Evolutionary conservation across 176 grass and related monocot genomes (phyloP), one percentile per base, ranked within the genome.

Genomic region (Puya raimondii): DNA sequence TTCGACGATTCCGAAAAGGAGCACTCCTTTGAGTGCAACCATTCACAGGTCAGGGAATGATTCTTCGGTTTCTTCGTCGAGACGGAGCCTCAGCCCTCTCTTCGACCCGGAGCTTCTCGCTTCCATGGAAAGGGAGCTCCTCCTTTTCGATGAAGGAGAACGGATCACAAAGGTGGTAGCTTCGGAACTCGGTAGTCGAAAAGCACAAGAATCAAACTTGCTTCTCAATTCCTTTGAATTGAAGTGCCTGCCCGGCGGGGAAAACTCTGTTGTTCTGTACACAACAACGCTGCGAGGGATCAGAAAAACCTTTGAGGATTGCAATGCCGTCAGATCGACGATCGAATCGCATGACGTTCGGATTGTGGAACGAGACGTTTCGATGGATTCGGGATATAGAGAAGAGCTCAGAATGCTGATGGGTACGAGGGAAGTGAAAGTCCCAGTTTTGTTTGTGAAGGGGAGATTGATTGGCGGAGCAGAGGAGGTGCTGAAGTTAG

Each of bases 311-410:
- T 84, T 84, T 70, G 83, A 88, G 80, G 85, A 91, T 64, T 88
- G 92, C 75, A 78, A 83, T 64, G 64, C 80, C 49, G 88, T 86
- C 64, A 84, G 81, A 52, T 78, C 64, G 71, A 76, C 91, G 69
- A 65, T 96, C 58, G 79, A 84, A 47, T 68, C 81, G 75, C 91
- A 96, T 73, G 72, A 82, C 64, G 83, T 91, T 67, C 80, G 85
- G 75, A 1, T 96, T 11, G 88, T 88, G 74, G 91, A 91, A 49
- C 75, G 85, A 48, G 92, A 96, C 73, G 80, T 96, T n/a, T 91
- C 85, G 21, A 80, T 91, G 78, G 77, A 96, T 81, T 88, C 83
- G 51, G 78, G 56, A 2, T 96, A 88, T 76, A 84, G 79, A 75
- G 56, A 74, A 33, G 88, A 96, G 84, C 86, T 96, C 56, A 74